phyloP scores from a whole-genome alignment of 192 early-diverging fungal genomes.

The Backusella parvicylindrica region DNA sequence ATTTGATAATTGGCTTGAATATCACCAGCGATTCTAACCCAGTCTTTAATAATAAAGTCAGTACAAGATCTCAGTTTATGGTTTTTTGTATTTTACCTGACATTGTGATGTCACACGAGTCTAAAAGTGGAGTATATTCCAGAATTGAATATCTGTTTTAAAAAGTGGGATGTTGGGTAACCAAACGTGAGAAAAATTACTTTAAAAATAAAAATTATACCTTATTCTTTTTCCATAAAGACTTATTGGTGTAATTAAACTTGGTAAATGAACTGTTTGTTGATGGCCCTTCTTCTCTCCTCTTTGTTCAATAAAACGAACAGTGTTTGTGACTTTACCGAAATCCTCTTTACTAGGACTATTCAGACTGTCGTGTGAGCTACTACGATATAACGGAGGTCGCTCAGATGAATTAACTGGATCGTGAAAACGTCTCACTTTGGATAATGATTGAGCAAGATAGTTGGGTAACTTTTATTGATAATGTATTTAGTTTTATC shows the following conservation, averaged over 20 bases:
- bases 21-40: conserved; percentile 94
- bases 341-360: conserved; percentile 13
- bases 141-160: conserved; percentile 76
- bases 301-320: conserved; percentile 6
- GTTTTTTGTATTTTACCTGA: conserved; percentile 32
- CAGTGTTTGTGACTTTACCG: conserved; percentile 19
- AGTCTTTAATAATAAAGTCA: conserved; percentile 60
- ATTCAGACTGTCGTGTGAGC: conserved; percentile 29
- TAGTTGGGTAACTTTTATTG: conserved; percentile 60
- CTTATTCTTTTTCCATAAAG: conserved; percentile 88
- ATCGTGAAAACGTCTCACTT: conserved; percentile 83
- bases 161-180: background rate
- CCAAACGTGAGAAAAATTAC: background rate
- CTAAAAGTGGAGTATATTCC: conserved; percentile 93
- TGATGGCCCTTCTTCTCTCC: background rate
- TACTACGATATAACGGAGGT: conserved; percentile 7
- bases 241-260: conserved; percentile 81
- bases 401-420: conserved; percentile 27
- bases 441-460: conserved; percentile 71
- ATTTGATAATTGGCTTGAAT: conserved; percentile 92
- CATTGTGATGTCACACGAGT: conserved; percentile 94
- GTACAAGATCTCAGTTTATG: background rate
- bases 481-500: background rate
- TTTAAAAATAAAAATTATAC: conserved; percentile 7
- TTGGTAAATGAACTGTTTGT: conserved; percentile 16